Base-by-base conservation (phyloP, 2,329 filamentous ascomycete species). In the Aureobasidium lini region DNA sequence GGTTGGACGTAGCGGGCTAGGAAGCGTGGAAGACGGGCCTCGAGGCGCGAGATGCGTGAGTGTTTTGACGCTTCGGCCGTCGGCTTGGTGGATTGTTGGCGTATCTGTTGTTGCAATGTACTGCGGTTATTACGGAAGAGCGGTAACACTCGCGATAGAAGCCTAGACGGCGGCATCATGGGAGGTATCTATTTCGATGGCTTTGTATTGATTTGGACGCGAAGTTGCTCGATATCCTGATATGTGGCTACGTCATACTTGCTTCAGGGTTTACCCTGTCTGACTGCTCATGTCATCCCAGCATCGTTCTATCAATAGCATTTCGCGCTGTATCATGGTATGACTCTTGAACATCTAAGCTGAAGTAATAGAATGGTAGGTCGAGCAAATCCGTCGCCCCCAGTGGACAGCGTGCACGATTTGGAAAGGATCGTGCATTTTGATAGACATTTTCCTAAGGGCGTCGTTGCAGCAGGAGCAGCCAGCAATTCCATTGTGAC, bases 1-100 rank as follows among this genome's bases (percentile, higher is more conserved):
- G 84, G 84, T 1, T 77, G 73, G 0, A 89, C 86, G 75, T 91
- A 89, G 56, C 77, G 80, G 60, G 83, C 87, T 11, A 95, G 79
- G 62, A 84, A 86, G 4, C 69, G 75, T 2, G 90, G 90, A 7
- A 89, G 67, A 42, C 69, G 68, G 32, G 68, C 62, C 40, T 79
- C 70, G 60, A 72, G 62, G 48, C 75, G 73, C 8, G 69, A 65
- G 60, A 73, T 61, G 47, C 60, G 56, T 6, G 43, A 31, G 31
- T 48, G n/a, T 18, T 42, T 49, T 3, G 44, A n/a, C 28, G 54
- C 43, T 36, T 43, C 40, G 6, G 39, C 23, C 9, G 40, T 10
- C 5, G 39, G 31, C 7, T 42, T 58, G 16, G 54, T 49, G 2
- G 43, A 49, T 15, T 42, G 54, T n/a, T 31, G 36, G n/a, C 54